phyloP scores from a whole-genome alignment of 257 asterid genomes.

The Nicotiana undulata region DNA sequence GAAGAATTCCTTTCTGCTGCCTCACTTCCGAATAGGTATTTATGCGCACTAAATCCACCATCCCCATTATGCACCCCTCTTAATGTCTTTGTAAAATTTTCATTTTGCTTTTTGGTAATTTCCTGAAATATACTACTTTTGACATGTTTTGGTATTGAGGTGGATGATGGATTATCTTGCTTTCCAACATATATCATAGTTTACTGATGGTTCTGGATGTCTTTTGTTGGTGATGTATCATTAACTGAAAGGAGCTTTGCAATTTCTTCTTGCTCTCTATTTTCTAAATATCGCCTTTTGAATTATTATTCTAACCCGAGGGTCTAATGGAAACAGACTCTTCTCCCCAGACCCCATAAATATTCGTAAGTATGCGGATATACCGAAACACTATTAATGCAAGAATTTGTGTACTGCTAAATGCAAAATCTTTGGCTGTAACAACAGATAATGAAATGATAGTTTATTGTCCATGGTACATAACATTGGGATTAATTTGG shows the following conservation, averaged over 20 bases:
- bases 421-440: too few species aligned
- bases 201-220: not conserved
- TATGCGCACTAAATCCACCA: not conserved
- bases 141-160: not conserved
- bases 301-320: not conserved
- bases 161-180: not conserved
- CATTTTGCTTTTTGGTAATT: not conserved
- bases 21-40: conserved; percentile 17
- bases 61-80: not conserved
- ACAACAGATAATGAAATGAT: too few species aligned
- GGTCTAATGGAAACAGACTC: too few species aligned
- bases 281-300: not conserved
- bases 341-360: too few species aligned
- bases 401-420: too few species aligned
- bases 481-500: too few species aligned
- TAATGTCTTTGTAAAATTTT: not conserved
- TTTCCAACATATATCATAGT: not conserved
- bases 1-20: conserved; percentile 23
- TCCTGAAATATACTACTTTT: not conserved
- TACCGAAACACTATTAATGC: too few species aligned
- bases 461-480: too few species aligned
- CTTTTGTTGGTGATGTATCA: too few species aligned
- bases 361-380: too few species aligned
- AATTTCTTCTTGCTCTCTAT: too few species aligned
- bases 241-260: not conserved